Base-by-base conservation (phyloP, 2,329 filamentous ascomycete species). In the Amphichorda felina region DNA sequence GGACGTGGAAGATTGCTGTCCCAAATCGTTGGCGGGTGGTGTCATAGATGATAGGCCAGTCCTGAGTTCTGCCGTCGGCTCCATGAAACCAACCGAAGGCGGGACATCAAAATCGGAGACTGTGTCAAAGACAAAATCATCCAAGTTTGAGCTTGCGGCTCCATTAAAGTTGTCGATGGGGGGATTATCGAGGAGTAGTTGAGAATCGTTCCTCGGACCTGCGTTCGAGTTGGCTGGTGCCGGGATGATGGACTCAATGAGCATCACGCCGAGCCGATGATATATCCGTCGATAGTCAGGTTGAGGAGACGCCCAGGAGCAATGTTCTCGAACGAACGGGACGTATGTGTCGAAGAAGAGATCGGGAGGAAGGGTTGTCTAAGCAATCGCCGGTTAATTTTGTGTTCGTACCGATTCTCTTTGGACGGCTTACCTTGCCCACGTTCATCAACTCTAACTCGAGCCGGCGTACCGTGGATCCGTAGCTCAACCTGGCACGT, bases 401-500 rank as follows among this genome's bases (percentile, higher is more conserved):
- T n/a, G n/a, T n/a, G n/a, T n/a, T n/a, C n/a, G n/a, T n/a, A n/a
- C n/a, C n/a, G n/a, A n/a, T n/a, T n/a, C n/a, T n/a, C n/a, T n/a
- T n/a, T n/a, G n/a, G n/a, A n/a, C n/a, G n/a, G n/a, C 57, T 46
- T 45, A 71, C 68, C 58, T 64, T 70, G 43, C 68, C 70, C 10
- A 57, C 59, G 36, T 65, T 57, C 34, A 73, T 56, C 4, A 72
- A 45, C 38, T 71, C 66, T 14, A 75, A 48, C 47, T 75, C 70
- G 2, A 70, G 49, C 31, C 59, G 60, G 11, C 70, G 60, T 14
- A 63, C 52, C 13, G 61, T 66, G 11, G 43, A 47, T 15, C 66
- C 52, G 29, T 46, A 48, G 8, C 58, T 59, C n/a, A 45, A 48
- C 21, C 46, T 47, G 34, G 65, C 48, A 11, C 51, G 55, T 27